Evolutionary conservation across 345 rosid species (phyloP).

Genomic region (Linum tenue): DNA sequence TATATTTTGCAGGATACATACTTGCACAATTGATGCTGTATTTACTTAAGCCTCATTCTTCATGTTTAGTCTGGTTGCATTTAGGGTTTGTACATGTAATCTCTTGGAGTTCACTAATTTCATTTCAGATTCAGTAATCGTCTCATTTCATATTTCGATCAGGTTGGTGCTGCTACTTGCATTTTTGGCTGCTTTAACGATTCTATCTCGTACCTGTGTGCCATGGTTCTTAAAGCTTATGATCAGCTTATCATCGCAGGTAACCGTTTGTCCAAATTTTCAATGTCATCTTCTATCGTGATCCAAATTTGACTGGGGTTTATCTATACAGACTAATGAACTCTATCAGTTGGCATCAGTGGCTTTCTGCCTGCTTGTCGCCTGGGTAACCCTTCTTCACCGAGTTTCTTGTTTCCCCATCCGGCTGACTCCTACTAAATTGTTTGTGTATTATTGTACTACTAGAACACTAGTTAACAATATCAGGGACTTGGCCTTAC

Average conservation of each 20-base stretch:
- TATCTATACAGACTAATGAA: constrained; percentile 74
- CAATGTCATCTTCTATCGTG: neutral
- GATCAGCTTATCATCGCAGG: constrained; percentile 86
- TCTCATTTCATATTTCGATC: neutral
- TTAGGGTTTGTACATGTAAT: neutral
- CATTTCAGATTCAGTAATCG: neutral
- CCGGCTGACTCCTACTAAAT: neutral
- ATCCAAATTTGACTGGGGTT: constrained; percentile 11
- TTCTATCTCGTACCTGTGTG: constrained; percentile 64
- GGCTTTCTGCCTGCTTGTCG: constrained; percentile 95
- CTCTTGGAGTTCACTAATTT: neutral
- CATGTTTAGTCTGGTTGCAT: neutral
- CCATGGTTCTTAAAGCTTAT: constrained; percentile 84
- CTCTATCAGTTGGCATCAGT: constrained; percentile 95
- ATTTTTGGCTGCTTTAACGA: constrained; percentile 58
- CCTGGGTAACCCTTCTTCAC: constrained; percentile 65
- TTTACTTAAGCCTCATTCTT: neutral
- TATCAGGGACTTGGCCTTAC: too few relatives aligned
- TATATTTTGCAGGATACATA: neutral
- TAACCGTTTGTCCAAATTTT: constrained; percentile 11
- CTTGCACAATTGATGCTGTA: neutral
- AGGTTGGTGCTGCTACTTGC: constrained; percentile 60
- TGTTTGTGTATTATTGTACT: too few relatives aligned
- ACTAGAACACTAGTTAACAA: neutral
- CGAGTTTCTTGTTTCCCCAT: constrained; percentile 2